Conservation (phyloP, 257 asterid genomes). For the Catharanthus roseus region DNA sequence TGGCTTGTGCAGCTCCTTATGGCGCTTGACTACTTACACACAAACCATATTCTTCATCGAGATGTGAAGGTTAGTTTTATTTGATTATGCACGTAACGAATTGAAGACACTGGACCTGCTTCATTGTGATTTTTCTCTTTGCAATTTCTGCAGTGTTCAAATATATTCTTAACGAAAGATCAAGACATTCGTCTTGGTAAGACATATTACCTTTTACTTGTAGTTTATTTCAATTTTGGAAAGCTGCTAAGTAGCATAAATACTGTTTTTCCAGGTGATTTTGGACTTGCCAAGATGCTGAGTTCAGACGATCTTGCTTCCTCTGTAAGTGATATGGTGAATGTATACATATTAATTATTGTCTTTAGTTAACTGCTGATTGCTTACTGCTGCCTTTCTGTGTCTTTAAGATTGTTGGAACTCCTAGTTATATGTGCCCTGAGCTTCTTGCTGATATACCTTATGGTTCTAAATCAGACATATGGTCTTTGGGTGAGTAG, state of each 20-base stretch:
- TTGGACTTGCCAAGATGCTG: conserved; percentile 90
- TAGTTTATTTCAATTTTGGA: conserved; percentile 7
- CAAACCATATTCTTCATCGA: conserved; percentile 81
- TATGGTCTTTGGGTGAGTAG: conserved; percentile 87
- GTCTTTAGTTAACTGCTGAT: conserved; percentile 14
- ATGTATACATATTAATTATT: conserved; percentile 9
- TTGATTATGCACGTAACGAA: conserved; percentile 14
- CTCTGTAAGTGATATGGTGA: conserved; percentile 52
- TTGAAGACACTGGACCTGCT: conserved; percentile 12
- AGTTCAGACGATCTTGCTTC: conserved; percentile 84
- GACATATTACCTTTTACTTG: conserved; percentile 12
- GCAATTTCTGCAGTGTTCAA: conserved; percentile 71
- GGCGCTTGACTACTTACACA: conserved; percentile 91
- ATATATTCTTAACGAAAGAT: conserved; percentile 80
- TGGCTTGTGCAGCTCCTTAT: conserved; percentile 92
- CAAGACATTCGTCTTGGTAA: conserved; percentile 88
- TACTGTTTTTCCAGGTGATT: conserved; percentile 59
- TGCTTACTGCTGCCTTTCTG: conserved; percentile 16
- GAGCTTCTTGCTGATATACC: conserved; percentile 96
- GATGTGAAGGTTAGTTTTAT: conserved; percentile 70
- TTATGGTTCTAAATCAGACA: conserved; percentile 87
- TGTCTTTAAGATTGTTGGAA: conserved; percentile 71
- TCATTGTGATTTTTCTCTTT: conserved; percentile 3
- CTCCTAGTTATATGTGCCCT: conserved; percentile 98
- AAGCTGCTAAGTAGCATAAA: not conserved